Conservation (phyloP, 176 grass and related monocot genomes). For the Puya raimondii region DNA sequence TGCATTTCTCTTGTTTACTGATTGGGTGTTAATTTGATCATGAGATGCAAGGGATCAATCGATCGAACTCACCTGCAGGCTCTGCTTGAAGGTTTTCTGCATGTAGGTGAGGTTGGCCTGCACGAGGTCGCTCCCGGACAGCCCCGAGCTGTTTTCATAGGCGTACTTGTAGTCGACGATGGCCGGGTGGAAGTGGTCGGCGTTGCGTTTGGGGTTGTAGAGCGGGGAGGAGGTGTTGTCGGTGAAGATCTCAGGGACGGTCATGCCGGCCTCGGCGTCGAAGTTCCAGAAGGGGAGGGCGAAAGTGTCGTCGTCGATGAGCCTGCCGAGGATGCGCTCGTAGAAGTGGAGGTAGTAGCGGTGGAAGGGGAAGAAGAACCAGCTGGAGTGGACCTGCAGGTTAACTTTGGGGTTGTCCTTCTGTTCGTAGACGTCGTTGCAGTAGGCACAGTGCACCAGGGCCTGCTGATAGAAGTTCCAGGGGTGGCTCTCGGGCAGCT, state of each 20-base stretch:
- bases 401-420: slow-evolving; percentile 21
- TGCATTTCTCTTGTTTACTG: neutral
- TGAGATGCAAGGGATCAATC: neutral
- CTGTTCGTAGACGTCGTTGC: slow-evolving; percentile 31
- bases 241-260: slow-evolving; percentile 29
- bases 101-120: slow-evolving; percentile 5
- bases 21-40: neutral
- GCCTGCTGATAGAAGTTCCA: slow-evolving; percentile 14
- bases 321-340: slow-evolving; percentile 48
- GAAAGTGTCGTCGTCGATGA: slow-evolving; percentile 44
- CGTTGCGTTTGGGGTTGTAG: slow-evolving; percentile 27
- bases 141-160: neutral
- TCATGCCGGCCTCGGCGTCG: slow-evolving; percentile 37
- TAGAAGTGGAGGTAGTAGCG: slow-evolving; percentile 47
- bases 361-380: slow-evolving; percentile 53
- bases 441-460: slow-evolving; percentile 26
- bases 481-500: neutral
- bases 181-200: neutral
- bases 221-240: slow-evolving; percentile 10
- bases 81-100: neutral
- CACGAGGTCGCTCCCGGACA: neutral
- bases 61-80: slow-evolving; percentile 16
- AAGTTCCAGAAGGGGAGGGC: slow-evolving; percentile 43
- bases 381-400: slow-evolving; percentile 41
- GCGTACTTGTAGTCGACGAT: slow-evolving; percentile 19